Conservation (phyloP, 2,329 filamentous ascomycete genomes). For the Nakataea oryzae region DNA sequence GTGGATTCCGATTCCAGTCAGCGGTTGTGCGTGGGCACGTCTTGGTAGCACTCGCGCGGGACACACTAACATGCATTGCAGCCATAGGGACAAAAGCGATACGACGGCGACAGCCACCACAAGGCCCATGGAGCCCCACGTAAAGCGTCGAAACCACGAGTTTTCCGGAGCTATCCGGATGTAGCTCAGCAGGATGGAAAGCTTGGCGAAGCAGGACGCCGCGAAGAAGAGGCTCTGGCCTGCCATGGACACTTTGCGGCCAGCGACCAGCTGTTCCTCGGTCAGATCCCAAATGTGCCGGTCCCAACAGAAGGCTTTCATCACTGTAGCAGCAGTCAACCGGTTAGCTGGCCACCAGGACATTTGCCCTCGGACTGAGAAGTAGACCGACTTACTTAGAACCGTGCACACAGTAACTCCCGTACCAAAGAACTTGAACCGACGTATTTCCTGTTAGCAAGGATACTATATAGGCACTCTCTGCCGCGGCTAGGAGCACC, state of each 20-base stretch:
- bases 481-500: no score
- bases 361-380: background rate
- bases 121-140: slow-evolving; percentile 15
- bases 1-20: background rate
- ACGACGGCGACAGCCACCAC: slow-evolving; percentile 17
- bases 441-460: background rate
- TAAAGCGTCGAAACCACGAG: slow-evolving; percentile 22
- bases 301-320: slow-evolving; percentile 1
- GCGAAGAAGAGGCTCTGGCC: slow-evolving; percentile 28
- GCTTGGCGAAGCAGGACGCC: slow-evolving; percentile 29
- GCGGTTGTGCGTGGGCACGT: background rate
- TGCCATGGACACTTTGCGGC: slow-evolving; percentile 19
- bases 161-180: slow-evolving; percentile 23
- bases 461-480: no score
- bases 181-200: slow-evolving; percentile 29
- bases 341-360: background rate
- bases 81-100: slow-evolving; percentile 24
- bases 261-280: background rate
- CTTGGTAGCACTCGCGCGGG: no score
- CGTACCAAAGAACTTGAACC: background rate
- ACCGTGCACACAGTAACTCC: slow-evolving; percentile 2
- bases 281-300: slow-evolving; percentile 2
- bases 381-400: background rate
- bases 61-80: slow-evolving; percentile 20
- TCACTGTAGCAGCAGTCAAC: background rate